These are phyloP conservation scores for Termitomyces sp. DNA, from an alignment of 768 basidiomycete genomes.

Conservation along the genomic window DNA sequence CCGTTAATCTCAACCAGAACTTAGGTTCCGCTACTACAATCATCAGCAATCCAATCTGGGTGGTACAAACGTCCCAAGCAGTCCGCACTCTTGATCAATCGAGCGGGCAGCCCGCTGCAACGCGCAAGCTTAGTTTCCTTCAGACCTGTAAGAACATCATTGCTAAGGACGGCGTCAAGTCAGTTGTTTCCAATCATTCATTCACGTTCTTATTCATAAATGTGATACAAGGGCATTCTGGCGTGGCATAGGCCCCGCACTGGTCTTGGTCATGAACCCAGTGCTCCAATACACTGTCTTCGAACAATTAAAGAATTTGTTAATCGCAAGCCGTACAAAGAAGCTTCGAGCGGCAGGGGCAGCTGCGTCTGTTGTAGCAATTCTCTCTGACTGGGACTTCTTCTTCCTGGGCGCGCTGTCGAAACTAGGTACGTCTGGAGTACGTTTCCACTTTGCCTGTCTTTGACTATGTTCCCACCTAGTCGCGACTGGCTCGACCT, in stretches of 20 bases:
- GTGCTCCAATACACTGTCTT: conserved; percentile 93
- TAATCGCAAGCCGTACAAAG: conserved; percentile 59
- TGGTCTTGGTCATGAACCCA: conserved; percentile 91
- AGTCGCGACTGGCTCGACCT: conserved; percentile 47
- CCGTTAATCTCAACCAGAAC: neutral
- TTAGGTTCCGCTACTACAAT: conserved; percentile 85
- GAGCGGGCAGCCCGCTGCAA: conserved; percentile 22
- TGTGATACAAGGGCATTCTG: conserved; percentile 62
- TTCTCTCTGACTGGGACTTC: conserved; percentile 81
- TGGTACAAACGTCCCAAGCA: conserved; percentile 88
- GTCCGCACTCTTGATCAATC: conserved; percentile 47
- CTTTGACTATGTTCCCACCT: neutral
- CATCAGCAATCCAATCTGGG: conserved; percentile 95
- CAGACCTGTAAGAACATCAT: conserved; percentile 68
- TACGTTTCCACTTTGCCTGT: neutral
- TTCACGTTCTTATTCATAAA: neutral
- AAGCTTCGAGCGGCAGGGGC: conserved; percentile 44
- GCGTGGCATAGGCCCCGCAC: conserved; percentile 91
- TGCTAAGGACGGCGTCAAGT: conserved; percentile 62
- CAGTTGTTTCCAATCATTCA: conserved; percentile 5
- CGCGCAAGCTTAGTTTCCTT: conserved; percentile 52
- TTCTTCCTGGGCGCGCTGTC: conserved; percentile 94
- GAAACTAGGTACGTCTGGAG: conserved; percentile 61
- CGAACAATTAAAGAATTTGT: conserved; percentile 87
- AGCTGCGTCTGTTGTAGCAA: conserved; percentile 37